Conservation (phyloP, 352 stramenopile genomes). For the Pythium pyrilobum region DNA sequence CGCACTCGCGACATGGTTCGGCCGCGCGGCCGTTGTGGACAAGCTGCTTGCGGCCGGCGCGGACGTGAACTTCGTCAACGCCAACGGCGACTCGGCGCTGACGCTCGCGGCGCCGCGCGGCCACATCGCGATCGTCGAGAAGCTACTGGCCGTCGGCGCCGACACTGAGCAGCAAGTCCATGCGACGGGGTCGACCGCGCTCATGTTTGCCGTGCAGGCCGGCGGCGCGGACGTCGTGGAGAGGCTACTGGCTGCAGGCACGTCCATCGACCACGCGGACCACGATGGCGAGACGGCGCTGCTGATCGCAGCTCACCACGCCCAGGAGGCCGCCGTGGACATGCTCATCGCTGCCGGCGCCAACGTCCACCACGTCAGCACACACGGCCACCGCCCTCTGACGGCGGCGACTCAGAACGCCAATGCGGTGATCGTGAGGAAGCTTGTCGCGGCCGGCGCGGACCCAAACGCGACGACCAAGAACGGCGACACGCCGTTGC, state of each 20-base stretch:
- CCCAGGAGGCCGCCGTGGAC: no score
- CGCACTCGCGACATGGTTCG: background rate
- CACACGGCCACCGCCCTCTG: conserved; percentile 51
- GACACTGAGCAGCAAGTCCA: conserved; percentile 18
- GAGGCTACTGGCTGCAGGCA: no score
- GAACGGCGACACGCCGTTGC: conserved; percentile 59
- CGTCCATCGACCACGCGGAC: no score
- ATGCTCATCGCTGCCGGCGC: no score
- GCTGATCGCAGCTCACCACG: no score
- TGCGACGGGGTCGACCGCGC: conserved; percentile 15
- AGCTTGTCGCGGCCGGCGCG: conserved; percentile 3
- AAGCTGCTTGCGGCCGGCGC: background rate
- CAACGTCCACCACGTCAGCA: conserved; percentile 22
- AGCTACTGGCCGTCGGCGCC: conserved; percentile 14
- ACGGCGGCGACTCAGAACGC: conserved; percentile 79
- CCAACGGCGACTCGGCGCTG: background rate
- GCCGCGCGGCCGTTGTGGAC: background rate
- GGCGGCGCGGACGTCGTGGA: conserved; percentile 15
- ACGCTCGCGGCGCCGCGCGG: background rate
- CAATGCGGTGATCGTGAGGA: no score
- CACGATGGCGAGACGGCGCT: no score
- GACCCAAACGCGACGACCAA: conserved; percentile 49
- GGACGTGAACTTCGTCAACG: background rate
- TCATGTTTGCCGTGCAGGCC: conserved; percentile 20
- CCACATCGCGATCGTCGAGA: background rate